Conservation (phyloP, 805 yeast genomes). For the Ogataea henricii region DNA sequence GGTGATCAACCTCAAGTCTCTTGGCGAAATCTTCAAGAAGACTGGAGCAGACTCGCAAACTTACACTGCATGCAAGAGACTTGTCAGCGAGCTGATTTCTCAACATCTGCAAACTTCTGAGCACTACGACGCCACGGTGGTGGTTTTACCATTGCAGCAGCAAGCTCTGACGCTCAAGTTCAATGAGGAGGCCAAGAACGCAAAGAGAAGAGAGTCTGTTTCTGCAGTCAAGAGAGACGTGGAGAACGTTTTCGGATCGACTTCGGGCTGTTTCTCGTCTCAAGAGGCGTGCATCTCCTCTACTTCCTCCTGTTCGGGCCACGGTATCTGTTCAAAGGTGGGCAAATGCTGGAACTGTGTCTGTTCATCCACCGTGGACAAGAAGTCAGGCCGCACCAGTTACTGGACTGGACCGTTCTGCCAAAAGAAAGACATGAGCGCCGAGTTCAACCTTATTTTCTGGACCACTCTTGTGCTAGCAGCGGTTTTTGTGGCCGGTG, state of each 20-base stretch:
- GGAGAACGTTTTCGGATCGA: conserved; percentile 14
- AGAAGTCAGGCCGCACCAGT: conserved; percentile 46
- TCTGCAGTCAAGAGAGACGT: conserved; percentile 28
- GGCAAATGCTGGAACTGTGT: conserved; percentile 51
- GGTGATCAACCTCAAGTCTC: conserved; percentile 45
- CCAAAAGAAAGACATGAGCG: conserved; percentile 65
- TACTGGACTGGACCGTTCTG: conserved; percentile 63
- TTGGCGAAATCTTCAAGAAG: conserved; percentile 43
- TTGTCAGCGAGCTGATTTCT: conserved; percentile 36
- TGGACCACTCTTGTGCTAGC: conserved; percentile 61
- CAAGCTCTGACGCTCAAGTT: conserved; percentile 22
- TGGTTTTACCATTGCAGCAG: conserved; percentile 37
- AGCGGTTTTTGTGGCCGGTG: conserved; percentile 48
- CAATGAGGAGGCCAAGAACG: conserved; percentile 11
- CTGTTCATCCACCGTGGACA: conserved; percentile 47
- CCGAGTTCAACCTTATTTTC: conserved; percentile 65
- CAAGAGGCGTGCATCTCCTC: conserved; percentile 49
- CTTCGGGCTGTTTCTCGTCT: conserved; percentile 38
- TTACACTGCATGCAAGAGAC: conserved; percentile 40
- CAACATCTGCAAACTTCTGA: conserved; percentile 20
- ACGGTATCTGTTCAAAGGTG: conserved; percentile 50
- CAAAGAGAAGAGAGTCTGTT: conserved; percentile 6
- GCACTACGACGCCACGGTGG: conserved; percentile 30
- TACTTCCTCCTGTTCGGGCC: conserved; percentile 53
- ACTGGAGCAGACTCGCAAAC: conserved; percentile 46